Evolutionary conservation across 2,329 filamentous ascomycete species (phyloP), one percentile per base, ranked within the genome.

Genomic region (Leptoxyphium fumago): DNA sequence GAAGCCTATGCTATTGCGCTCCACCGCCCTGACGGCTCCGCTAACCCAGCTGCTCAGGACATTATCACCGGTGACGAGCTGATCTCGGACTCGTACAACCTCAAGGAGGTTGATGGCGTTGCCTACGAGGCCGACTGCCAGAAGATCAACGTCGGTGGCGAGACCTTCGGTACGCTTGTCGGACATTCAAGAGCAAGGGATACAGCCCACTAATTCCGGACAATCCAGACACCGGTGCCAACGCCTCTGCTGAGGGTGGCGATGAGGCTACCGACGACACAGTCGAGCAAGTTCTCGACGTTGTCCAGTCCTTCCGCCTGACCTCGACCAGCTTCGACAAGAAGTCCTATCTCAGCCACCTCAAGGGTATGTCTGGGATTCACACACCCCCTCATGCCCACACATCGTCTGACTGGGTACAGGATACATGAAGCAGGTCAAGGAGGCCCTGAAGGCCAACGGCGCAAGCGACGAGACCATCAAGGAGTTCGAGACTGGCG

Each of bases 341-440:
- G 82, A 89, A 93, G 70, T 65, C 69, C 48, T 96, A 86, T 71
- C 76, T 86, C 51, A 53, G 65, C 49, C 84, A 94, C 70, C 77
- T 96, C 52, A 96, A 95, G 78, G 70, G 86, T 91, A 72, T 48
- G 72, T 59, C 9, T 36, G 9, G 32, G 32, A 26, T 26, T 26
- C 21, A 26, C 21, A 26, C 21, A 26, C 21, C 21, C 21, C 21
- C 3, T 26, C 21, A 3, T 38, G 6, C 5, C 18, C 38, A 14
- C n/a, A 17, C 28, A 2, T 21, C 32, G 10, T 7, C 32, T 36
- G 32, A 36, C 15, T 15, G 3, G 38, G 17, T 10, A 4, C 44
- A 87, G 85, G 68, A 56, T 98, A 95, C 78, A 82, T 96, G 78
- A 95, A 94, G 82, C 71, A 75, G 54, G 74, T 95, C 67, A 88